Conservation (phyloP, 495 filamentous ascomycete species). For the Massariosphaeria phaeospora region DNA sequence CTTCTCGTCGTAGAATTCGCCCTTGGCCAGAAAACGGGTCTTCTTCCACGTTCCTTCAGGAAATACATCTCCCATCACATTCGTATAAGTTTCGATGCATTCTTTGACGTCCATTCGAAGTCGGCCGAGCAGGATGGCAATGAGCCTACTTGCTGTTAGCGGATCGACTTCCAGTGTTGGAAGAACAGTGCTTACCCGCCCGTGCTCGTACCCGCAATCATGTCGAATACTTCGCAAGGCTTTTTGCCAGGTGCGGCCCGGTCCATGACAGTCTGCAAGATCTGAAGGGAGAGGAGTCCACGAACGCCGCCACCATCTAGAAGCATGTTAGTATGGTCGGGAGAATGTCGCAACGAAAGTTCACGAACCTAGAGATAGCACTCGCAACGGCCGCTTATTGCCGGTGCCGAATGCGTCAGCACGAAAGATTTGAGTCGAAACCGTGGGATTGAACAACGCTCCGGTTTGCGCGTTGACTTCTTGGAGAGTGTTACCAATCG, state of each 20-base stretch:
- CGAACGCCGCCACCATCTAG: conserved; percentile 28
- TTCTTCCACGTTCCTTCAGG: background rate
- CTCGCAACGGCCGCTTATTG: background rate
- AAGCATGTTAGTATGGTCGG: background rate
- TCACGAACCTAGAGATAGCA: background rate
- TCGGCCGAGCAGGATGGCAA: conserved; percentile 23
- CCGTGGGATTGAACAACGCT: background rate
- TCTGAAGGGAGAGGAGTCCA: conserved; percentile 16
- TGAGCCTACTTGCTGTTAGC: conserved; percentile 6
- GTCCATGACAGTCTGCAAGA: conserved; percentile 20
- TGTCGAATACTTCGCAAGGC: conserved; percentile 27
- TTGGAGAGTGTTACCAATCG: background rate
- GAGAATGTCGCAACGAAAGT: background rate
- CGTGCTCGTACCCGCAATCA: conserved; percentile 24
- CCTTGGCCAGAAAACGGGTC: background rate
- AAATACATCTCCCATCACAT: background rate
- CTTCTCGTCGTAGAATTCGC: background rate
- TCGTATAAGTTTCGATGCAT: background rate
- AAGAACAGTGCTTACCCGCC: conserved; percentile 20
- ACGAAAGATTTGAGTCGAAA: background rate
- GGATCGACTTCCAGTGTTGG: background rate
- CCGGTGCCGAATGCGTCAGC: background rate
- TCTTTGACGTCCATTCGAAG: conserved; percentile 11
- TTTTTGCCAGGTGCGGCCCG: conserved; percentile 8
- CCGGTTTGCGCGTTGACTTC: background rate